A percentile compares a stretch with the other conserved stretches of the same genome.
Conservation (phyloP, 768 basidiomycete genomes). For the Tulasnella sp. region DNA sequence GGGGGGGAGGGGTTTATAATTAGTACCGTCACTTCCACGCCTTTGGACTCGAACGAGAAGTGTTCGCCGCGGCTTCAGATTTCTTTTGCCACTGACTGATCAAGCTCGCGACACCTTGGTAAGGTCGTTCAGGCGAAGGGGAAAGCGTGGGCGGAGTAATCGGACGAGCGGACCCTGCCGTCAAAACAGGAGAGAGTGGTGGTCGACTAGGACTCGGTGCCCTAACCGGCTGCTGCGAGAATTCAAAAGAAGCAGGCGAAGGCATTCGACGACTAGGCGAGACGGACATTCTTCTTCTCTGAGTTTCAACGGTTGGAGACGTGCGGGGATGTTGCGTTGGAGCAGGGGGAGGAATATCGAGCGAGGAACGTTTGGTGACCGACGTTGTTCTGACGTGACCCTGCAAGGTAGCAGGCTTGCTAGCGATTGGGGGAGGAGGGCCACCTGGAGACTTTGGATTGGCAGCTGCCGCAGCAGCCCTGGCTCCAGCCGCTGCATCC, state of each 20-base stretch:
- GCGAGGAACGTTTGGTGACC: not conserved
- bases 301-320: constrained; percentile 1
- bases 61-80: constrained; percentile 48
- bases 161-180: not conserved
- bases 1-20: not conserved
- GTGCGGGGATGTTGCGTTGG: not conserved
- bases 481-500: constrained; percentile 29
- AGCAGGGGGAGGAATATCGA: constrained; percentile 3
- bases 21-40: not conserved
- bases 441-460: constrained; percentile 22
- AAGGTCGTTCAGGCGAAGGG: constrained; percentile 68
- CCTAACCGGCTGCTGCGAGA: not conserved
- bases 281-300: not conserved
- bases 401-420: constrained; percentile 31
- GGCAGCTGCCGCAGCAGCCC: constrained; percentile 19
- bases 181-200: constrained; percentile 6
- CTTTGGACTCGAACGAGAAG: not conserved
- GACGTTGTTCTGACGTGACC: constrained; percentile 6
- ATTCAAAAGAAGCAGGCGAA: not conserved
- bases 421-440: constrained; percentile 18
- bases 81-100: constrained; percentile 87
- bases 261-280: not conserved
- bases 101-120: constrained; percentile 72
- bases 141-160: constrained; percentile 29
- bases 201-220: not conserved